These are phyloP conservation scores for Basidiobolus meristosporus DNA, from an alignment of 371 early-diverging fungal genomes.

Conservation along the genomic window DNA sequence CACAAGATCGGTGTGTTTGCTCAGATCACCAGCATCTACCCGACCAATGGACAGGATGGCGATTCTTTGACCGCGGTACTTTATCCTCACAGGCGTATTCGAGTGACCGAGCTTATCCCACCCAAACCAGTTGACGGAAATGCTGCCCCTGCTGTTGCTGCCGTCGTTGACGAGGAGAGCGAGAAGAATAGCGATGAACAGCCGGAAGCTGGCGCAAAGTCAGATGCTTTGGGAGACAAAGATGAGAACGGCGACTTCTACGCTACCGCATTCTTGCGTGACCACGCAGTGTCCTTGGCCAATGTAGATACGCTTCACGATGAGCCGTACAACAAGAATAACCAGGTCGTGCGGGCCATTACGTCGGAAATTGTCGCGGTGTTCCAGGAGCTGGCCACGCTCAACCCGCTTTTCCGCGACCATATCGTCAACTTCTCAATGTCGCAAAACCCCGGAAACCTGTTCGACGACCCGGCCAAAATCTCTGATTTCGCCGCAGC, in stretches of 20 bases:
- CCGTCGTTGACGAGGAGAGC: conserved; percentile 4
- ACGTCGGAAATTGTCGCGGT: conserved; percentile 92
- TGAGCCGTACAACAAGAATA: conserved; percentile 64
- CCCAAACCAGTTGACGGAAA: conserved; percentile 8
- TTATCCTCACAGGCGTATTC: conserved; percentile 84
- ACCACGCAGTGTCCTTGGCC: conserved; percentile 58
- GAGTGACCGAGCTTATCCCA: conserved; percentile 47
- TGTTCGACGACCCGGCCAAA: conserved; percentile 85
- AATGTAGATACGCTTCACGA: conserved; percentile 75
- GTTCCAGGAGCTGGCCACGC: conserved; percentile 80
- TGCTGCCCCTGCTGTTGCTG: conserved; percentile 5
- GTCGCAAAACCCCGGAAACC: conserved; percentile 85
- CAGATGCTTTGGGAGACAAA: conserved; percentile 2
- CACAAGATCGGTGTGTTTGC: conserved; percentile 90
- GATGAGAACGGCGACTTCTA: conserved; percentile 1
- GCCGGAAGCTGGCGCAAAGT: conserved; percentile 3
- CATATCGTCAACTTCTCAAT: conserved; percentile 91
- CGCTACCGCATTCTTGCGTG: conserved; percentile 4
- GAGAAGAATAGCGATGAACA: conserved; percentile 1
- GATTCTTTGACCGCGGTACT: conserved; percentile 79
- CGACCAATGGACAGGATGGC: conserved; percentile 49
- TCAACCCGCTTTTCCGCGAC: conserved; percentile 89
- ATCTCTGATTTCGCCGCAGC: conserved; percentile 95
- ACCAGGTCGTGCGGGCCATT: conserved; percentile 72
- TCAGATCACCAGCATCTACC: conserved; percentile 88